phyloP scores from a whole-genome alignment of 163 green algal genomes.

The Scenedesmus sp. region DNA sequence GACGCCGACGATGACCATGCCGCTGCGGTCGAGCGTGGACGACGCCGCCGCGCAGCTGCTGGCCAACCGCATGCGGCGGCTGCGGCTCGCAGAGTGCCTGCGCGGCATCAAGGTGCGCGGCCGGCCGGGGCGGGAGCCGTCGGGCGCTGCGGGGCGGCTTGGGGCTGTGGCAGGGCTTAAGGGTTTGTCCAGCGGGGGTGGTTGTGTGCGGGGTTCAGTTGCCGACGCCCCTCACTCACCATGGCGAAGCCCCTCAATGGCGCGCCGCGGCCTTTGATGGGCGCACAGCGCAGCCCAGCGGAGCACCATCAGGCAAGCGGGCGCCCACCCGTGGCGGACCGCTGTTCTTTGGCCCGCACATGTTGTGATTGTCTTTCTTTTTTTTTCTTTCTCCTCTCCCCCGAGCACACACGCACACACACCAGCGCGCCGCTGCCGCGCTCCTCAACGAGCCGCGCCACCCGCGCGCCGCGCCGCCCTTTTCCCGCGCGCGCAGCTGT shows the following conservation, averaged over 20 bases:
- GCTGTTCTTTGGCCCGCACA: slow-evolving; percentile 41
- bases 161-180: neutral
- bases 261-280: slow-evolving; percentile 22
- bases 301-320: slow-evolving; percentile 44
- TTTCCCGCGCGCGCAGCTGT: neutral
- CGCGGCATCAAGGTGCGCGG: slow-evolving; percentile 66
- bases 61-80: slow-evolving; percentile 77
- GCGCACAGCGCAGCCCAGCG: slow-evolving; percentile 15
- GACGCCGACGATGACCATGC: slow-evolving; percentile 95
- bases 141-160: no score
- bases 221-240: slow-evolving; percentile 41
- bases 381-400: no score
- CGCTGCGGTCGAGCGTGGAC: slow-evolving; percentile 57
- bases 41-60: slow-evolving; percentile 64
- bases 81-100: slow-evolving; percentile 86
- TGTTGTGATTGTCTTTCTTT: no score
- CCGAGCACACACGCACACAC: no score
- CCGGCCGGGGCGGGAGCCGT: no score
- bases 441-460: no score
- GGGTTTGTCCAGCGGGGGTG: neutral
- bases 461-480: no score
- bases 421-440: no score
- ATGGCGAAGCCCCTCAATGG: slow-evolving; percentile 17
- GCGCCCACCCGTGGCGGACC: slow-evolving; percentile 6
- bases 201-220: no score